Conservation (phyloP, 495 filamentous ascomycete species). For the Articulospora tetracladia region DNA sequence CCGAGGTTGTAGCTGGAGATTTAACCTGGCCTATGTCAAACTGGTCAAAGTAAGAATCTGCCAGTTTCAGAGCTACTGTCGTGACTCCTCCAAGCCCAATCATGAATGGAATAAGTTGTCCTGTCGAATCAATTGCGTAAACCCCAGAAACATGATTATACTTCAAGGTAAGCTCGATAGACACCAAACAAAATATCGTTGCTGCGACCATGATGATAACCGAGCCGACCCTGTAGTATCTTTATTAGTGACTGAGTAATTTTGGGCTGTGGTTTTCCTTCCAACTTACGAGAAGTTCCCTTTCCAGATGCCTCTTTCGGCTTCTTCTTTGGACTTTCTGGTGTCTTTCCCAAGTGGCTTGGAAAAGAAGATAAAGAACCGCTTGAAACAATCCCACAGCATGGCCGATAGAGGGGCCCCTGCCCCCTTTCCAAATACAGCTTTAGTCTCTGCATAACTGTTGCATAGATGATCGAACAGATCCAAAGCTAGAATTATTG, state of each 20-base stretch:
- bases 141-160: constrained; percentile 20
- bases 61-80: too few species aligned
- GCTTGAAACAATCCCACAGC: too few species aligned
- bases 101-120: constrained; percentile 25
- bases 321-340: neutral
- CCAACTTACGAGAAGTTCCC: neutral
- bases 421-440: too few species aligned
- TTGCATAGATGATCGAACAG: too few species aligned
- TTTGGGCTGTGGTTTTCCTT: neutral
- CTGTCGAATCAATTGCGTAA: constrained; percentile 13
- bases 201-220: neutral
- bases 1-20: too few species aligned
- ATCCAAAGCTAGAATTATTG: too few species aligned
- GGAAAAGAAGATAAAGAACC: too few species aligned
- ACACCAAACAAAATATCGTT: neutral
- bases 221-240: neutral
- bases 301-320: neutral
- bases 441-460: too few species aligned
- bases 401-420: too few species aligned
- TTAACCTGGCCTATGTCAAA: too few species aligned
- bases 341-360: neutral
- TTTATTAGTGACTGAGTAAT: neutral
- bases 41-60: too few species aligned
- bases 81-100: constrained; percentile 10
- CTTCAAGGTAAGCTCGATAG: constrained; percentile 14